These are phyloP conservation scores for Podospora conica DNA, from an alignment of 495 filamentous ascomycete species.

Conservation along the genomic window DNA sequence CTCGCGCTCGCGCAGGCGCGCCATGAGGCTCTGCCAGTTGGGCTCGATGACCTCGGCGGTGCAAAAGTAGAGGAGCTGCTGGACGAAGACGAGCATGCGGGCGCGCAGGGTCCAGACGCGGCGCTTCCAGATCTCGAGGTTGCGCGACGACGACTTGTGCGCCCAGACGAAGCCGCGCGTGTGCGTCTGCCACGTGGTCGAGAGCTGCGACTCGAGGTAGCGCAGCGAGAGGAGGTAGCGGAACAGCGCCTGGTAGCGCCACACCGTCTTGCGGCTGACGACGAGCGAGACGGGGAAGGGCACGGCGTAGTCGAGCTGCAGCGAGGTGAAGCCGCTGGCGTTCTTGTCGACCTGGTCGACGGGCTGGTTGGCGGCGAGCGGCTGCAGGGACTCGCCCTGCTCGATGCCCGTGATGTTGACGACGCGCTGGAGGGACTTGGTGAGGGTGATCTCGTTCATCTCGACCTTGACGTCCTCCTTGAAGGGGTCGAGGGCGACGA, in stretches of 20 bases:
- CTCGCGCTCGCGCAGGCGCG: slow-evolving; percentile 60
- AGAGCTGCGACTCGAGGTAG: slow-evolving; percentile 78
- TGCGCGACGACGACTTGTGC: slow-evolving; percentile 64
- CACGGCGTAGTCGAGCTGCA: slow-evolving; percentile 89
- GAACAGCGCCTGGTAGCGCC: slow-evolving; percentile 93
- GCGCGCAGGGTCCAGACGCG: slow-evolving; percentile 86
- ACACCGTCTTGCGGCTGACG: slow-evolving; percentile 90
- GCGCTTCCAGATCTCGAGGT: slow-evolving; percentile 87
- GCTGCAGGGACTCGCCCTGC: slow-evolving; percentile 64
- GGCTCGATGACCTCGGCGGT: slow-evolving; percentile 96
- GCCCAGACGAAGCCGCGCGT: slow-evolving; percentile 78
- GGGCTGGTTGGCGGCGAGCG: slow-evolving; percentile 38
- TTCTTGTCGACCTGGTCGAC: slow-evolving; percentile 76
- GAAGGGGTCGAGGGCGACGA: slow-evolving; percentile 90
- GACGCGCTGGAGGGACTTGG: slow-evolving; percentile 88
- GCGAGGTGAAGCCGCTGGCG: slow-evolving; percentile 79
- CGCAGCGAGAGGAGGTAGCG: slow-evolving; percentile 84
- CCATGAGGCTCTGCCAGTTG: slow-evolving; percentile 92
- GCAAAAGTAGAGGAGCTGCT: slow-evolving; percentile 93
- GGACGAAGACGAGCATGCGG: slow-evolving; percentile 93
- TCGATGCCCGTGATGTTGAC: slow-evolving; percentile 93
- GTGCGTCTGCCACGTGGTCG: slow-evolving; percentile 84
- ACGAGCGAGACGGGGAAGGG: slow-evolving; percentile 97
- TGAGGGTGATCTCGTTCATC: slow-evolving; percentile 91
- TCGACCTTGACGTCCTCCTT: slow-evolving; percentile 96